phyloP scores from a whole-genome alignment of 2,329 filamentous ascomycete species.

The Graphiopsis chlorocephala region DNA sequence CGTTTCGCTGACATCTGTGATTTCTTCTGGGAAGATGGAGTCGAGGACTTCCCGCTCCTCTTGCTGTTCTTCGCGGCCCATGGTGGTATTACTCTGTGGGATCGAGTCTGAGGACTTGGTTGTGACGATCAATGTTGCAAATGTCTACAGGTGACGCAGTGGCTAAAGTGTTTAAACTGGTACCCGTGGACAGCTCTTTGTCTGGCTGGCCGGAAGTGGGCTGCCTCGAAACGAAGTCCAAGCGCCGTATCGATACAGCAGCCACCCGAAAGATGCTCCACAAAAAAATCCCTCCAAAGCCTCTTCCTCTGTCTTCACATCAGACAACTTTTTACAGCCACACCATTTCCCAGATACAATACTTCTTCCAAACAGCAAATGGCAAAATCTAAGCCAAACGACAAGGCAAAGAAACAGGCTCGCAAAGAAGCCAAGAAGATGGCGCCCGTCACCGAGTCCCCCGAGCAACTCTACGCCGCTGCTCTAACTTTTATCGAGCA shows the following conservation, averaged over 20 bases:
- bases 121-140: neutral
- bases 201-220: slow-evolving; percentile 9
- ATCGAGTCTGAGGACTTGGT: neutral
- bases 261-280: neutral
- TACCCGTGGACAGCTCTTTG: neutral
- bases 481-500: slow-evolving; percentile 58
- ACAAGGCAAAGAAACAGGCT: slow-evolving; percentile 37
- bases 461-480: slow-evolving; percentile 55
- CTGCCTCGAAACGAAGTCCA: neutral
- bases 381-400: slow-evolving; percentile 27
- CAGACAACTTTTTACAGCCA: neutral
- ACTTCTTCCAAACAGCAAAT: slow-evolving; percentile 18
- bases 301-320: neutral
- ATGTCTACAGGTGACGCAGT: neutral
- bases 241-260: slow-evolving; percentile 6
- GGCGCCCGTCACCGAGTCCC: slow-evolving; percentile 49
- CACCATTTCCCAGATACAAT: neutral
- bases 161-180: neutral
- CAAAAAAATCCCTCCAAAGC: slow-evolving; percentile 5
- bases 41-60: slow-evolving; percentile 98
- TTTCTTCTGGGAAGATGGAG: slow-evolving; percentile 97
- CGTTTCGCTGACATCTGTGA: slow-evolving; percentile 88
- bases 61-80: slow-evolving; percentile 75
- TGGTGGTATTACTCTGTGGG: slow-evolving; percentile 24
- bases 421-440: slow-evolving; percentile 52